A percentile compares a stretch with the other conserved stretches of the same genome.
These are phyloP conservation scores for Cladophialophora exuberans DNA, from an alignment of 2,329 filamentous ascomycete species.

Conservation along the genomic window DNA sequence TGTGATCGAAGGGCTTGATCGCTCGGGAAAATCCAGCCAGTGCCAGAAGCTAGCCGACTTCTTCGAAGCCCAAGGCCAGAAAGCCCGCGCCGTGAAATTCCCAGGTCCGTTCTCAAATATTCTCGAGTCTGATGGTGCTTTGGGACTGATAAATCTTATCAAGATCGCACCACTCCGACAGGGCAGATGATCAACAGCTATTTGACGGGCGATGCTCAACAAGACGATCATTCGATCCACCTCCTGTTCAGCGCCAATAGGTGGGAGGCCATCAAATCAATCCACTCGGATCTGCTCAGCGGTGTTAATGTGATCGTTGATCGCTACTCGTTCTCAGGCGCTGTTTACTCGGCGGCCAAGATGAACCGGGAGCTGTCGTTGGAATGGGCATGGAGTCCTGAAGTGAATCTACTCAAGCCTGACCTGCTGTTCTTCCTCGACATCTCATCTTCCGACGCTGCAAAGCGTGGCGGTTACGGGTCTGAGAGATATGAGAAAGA, in stretches of 20 bases:
- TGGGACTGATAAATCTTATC: neutral
- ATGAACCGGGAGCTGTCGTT: constrained; percentile 70
- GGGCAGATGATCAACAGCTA: constrained; percentile 87
- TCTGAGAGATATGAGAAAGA: constrained; percentile 85
- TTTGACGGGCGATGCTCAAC: constrained; percentile 69
- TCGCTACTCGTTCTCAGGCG: constrained; percentile 92
- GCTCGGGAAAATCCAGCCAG: constrained; percentile 91
- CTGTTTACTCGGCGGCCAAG: constrained; percentile 92
- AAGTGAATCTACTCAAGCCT: constrained; percentile 82
- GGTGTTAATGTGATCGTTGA: constrained; percentile 84
- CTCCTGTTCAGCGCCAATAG: constrained; percentile 88
- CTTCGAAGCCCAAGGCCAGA: constrained; percentile 55
- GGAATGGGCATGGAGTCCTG: constrained; percentile 80
- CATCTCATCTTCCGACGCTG: constrained; percentile 72
- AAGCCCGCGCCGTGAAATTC: constrained; percentile 65
- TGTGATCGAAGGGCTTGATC: constrained; percentile 85
- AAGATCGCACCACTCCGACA: constrained; percentile 81
- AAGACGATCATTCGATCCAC: constrained; percentile 89
- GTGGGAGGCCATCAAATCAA: constrained; percentile 67
- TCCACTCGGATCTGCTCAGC: constrained; percentile 55
- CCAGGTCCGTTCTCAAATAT: constrained; percentile 63
- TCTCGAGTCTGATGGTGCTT: neutral
- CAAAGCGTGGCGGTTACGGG: constrained; percentile 81
- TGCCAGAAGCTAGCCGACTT: constrained; percentile 67
- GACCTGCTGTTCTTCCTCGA: constrained; percentile 89